Evolutionary conservation across 371 early-diverging fungal species (phyloP).

Genomic region (Actinomortierella wolfii): DNA sequence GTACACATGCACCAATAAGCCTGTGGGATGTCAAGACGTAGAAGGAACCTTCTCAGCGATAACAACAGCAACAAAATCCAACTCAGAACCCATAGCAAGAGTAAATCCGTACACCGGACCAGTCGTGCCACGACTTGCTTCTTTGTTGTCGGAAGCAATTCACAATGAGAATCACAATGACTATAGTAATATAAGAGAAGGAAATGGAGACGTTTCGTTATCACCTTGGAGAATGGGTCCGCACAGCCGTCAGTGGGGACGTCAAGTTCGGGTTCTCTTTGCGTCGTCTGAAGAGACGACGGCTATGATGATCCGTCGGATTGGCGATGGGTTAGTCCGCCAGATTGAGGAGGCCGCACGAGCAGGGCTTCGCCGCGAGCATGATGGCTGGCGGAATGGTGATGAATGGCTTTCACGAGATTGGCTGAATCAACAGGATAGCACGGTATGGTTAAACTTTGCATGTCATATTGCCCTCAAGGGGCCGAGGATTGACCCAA

Average conservation of each 20-base stretch:
- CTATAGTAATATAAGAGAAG: too few species aligned
- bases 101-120: constrained; percentile 25
- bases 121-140: constrained; percentile 11
- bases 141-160: too few species aligned
- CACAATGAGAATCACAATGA: too few species aligned
- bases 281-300: constrained; percentile 23
- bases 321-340: constrained; percentile 16
- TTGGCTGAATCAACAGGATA: constrained; percentile 30
- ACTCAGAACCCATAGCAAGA: not conserved
- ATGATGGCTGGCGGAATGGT: constrained; percentile 25
- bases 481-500: too few species aligned
- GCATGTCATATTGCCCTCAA: not conserved
- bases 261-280: constrained; percentile 15
- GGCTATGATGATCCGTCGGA: constrained; percentile 16
- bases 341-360: constrained; percentile 3
- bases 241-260: too few species aligned
- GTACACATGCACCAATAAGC: constrained; percentile 7
- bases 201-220: too few species aligned
- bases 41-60: too few species aligned
- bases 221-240: too few species aligned
- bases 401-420: constrained; percentile 39
- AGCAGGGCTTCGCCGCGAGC: constrained; percentile 10
- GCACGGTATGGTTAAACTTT: constrained; percentile 15
- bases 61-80: not conserved
- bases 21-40: not conserved